phyloP scores from a whole-genome alignment of 495 filamentous ascomycete species.

The Xylaria castorea region DNA sequence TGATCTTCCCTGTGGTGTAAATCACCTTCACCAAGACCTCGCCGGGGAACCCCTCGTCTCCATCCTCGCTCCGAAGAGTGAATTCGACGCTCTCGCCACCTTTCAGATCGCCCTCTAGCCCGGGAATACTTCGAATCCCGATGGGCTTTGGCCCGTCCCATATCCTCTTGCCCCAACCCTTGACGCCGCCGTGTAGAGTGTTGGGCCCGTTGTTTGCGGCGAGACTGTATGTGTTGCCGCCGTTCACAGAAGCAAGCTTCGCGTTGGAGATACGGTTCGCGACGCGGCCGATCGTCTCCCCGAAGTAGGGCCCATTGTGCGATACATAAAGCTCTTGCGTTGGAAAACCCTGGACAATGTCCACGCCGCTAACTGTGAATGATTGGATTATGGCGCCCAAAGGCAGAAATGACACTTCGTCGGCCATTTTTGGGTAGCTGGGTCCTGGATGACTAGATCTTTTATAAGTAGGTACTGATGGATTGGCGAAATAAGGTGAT shows the following conservation, averaged over 20 bases:
- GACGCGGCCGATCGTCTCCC: slow-evolving; percentile 90
- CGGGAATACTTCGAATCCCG: slow-evolving; percentile 50
- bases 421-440: slow-evolving; percentile 43
- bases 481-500: background rate
- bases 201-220: slow-evolving; percentile 79
- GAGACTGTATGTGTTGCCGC: slow-evolving; percentile 67
- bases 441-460: background rate
- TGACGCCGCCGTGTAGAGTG: slow-evolving; percentile 78
- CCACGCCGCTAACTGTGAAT: slow-evolving; percentile 74
- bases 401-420: slow-evolving; percentile 72
- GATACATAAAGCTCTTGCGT: slow-evolving; percentile 72
- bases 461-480: background rate
- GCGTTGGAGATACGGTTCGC: slow-evolving; percentile 85
- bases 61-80: slow-evolving; percentile 72
- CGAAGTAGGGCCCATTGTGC: slow-evolving; percentile 81
- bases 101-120: slow-evolving; percentile 59
- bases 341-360: slow-evolving; percentile 89
- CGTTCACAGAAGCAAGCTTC: slow-evolving; percentile 74
- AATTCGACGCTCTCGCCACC: slow-evolving; percentile 81
- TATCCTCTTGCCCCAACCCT: slow-evolving; percentile 84
- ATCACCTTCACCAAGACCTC: slow-evolving; percentile 78
- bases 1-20: slow-evolving; percentile 77
- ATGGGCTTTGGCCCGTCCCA: slow-evolving; percentile 79
- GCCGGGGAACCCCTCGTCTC: slow-evolving; percentile 87
- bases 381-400: slow-evolving; percentile 89